A percentile compares a stretch with the other conserved stretches of the same genome.
phyloP scores from a whole-genome alignment of 164 flowering plant species.

The Malania oleifera region DNA sequence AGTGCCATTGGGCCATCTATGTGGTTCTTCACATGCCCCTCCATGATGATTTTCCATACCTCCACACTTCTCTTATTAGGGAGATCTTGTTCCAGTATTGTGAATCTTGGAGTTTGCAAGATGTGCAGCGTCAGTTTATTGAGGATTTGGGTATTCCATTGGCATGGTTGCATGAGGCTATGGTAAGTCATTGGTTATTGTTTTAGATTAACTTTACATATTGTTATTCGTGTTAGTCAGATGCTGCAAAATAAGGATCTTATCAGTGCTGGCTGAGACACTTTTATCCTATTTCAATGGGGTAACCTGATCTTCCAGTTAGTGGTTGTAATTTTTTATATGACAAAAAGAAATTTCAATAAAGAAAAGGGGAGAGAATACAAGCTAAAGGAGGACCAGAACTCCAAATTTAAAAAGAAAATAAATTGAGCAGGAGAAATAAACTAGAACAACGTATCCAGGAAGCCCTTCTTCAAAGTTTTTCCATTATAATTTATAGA shows the following conservation, averaged over 20 bases:
- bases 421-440: no score
- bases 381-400: no score
- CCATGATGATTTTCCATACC: slow-evolving; percentile 65
- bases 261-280: not conserved
- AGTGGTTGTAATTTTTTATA: no score
- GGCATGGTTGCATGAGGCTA: slow-evolving; percentile 89
- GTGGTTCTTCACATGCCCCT: slow-evolving; percentile 90
- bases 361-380: no score
- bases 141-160: slow-evolving; percentile 78
- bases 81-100: slow-evolving; percentile 95
- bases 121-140: slow-evolving; percentile 67
- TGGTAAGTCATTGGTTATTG: slow-evolving; percentile 44
- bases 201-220: not conserved
- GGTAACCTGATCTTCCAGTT: no score
- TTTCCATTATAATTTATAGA: no score
- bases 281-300: no score
- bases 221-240: not conserved
- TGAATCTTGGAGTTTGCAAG: slow-evolving; percentile 79
- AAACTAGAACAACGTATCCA: no score
- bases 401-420: no score
- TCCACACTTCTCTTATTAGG: slow-evolving; percentile 65
- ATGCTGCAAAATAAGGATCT: not conserved
- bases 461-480: no score
- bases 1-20: slow-evolving; percentile 98
- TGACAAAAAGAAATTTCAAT: no score